Conservation (phyloP, 225 moss, liverwort and hornwort genomes). For the Neckera pumila region DNA sequence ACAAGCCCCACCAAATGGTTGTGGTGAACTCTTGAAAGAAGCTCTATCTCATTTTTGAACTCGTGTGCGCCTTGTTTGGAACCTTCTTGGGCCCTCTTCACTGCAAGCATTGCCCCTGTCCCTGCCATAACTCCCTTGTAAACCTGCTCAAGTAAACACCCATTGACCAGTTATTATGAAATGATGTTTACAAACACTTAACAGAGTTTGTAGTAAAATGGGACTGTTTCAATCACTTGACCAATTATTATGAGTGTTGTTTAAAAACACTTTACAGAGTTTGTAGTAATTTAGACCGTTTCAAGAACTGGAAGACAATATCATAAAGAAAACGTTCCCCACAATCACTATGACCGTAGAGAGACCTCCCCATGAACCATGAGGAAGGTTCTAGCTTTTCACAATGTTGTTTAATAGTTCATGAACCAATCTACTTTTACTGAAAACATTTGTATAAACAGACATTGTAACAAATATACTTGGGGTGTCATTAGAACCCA, state of each 20-base stretch:
- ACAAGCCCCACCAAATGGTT: slow-evolving; percentile 58
- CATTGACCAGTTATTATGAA: not conserved
- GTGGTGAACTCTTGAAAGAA: slow-evolving; percentile 76
- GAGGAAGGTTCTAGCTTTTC: not conserved
- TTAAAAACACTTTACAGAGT: not conserved
- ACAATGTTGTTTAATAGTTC: not conserved
- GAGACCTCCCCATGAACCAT: not conserved
- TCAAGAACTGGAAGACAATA: not conserved
- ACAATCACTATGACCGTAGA: not conserved
- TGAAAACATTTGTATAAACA: not conserved
- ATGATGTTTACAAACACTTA: not conserved
- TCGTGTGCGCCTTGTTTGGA: slow-evolving; percentile 45
- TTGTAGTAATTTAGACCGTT: not conserved
- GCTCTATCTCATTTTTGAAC: slow-evolving; percentile 76
- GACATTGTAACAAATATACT: not conserved
- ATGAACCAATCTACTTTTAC: not conserved
- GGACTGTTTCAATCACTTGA: not conserved
- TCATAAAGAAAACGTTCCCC: not conserved
- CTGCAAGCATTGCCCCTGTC: slow-evolving; percentile 39
- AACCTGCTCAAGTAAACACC: slow-evolving; percentile 28
- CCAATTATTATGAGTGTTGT: not conserved
- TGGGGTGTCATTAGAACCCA: not conserved
- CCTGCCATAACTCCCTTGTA: slow-evolving; percentile 39
- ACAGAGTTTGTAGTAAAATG: not conserved
- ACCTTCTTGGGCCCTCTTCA: slow-evolving; percentile 58